Base-by-base conservation (phyloP, 2,329 filamentous ascomycete species). In the Colletotrichum sp. region DNA sequence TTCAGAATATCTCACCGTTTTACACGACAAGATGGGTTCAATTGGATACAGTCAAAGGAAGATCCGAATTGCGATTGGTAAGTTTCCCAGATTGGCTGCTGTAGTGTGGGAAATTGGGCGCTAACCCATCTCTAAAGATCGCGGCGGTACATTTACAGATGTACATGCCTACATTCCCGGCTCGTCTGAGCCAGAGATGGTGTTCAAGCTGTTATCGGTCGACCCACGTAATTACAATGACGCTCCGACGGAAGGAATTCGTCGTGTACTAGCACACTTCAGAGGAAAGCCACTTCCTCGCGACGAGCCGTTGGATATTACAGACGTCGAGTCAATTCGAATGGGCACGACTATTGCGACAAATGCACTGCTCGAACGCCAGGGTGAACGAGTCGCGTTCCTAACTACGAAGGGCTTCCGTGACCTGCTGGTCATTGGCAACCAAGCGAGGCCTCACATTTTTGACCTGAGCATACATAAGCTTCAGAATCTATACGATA, bases 291-390 rank as follows among this genome's bases (percentile, higher is more conserved):
- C 91, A 8, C 93, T 94, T 28, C 91, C 82, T 2, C 63, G 75
- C 6, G 82, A 79, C 2, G 73, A 82, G 67, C 83, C 82, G 16
- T 78, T 85, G 0, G 81, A 83, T 44, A 83, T 80, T 6, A 83
- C 83, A 10, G 64, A 80, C 30, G 82, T 85, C 30, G 81, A 84
- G 81, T 93, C 91, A 72, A 95, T 95, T 80, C 90, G 93, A 9
- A 95, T 95, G 90, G 94, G 94, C 16, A 95, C 94, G 1, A 95
- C 93, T 0, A 92, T 95, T 8, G 93, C 93, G 1, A 95, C 93
- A 0, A 95, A 95, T 84, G 93, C 94, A 1, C 84, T 95, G 21
- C 85, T 95, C 3, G 93, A 95, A 80, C 85, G 93, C 26, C 95
- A 95, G 80, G 94, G 94, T 15, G 93, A 94, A 81, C 89, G 88